phyloP scores from a whole-genome alignment of 306 rosid species.

The Rubus idaeus region DNA sequence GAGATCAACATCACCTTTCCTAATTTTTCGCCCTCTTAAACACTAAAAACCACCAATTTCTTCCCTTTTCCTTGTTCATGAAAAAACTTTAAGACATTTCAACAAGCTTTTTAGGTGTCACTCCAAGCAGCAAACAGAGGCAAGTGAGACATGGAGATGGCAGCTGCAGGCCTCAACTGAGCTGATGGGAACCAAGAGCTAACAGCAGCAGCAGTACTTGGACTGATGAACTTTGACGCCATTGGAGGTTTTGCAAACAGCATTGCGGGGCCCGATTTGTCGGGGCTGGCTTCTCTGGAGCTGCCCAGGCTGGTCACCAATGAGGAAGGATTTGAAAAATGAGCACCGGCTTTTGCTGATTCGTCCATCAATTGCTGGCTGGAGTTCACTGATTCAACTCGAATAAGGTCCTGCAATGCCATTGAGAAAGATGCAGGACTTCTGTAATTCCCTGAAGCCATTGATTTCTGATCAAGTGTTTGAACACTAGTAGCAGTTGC shows the following conservation, averaged over 20 bases:
- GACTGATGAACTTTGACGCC: constrained; percentile 45
- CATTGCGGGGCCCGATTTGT: constrained; percentile 49
- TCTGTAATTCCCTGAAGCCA: constrained; percentile 43
- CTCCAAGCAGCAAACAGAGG: constrained; percentile 92
- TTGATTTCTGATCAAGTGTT: constrained; percentile 35
- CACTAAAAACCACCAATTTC: constrained; percentile 20
- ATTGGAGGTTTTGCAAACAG: constrained; percentile 54
- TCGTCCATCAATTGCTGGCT: constrained; percentile 37
- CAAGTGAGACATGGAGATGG: constrained; percentile 66
- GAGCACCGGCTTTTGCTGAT: constrained; percentile 45
- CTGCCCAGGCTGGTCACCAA: constrained; percentile 74
- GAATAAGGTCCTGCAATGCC: constrained; percentile 63
- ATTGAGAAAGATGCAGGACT: constrained; percentile 45
- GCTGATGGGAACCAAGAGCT: constrained; percentile 70
- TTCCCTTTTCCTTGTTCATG: constrained; percentile 25
- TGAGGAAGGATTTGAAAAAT: constrained; percentile 73
- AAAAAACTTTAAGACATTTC: constrained; percentile 33
- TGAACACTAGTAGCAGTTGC: constrained; percentile 29
- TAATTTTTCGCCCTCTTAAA: neutral
- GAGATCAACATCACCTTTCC: constrained; percentile 25
- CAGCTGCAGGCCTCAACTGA: constrained; percentile 63
- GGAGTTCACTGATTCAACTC: constrained; percentile 48
- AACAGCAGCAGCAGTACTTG: constrained; percentile 34
- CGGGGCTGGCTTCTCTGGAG: constrained; percentile 89
- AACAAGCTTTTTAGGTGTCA: constrained; percentile 40